A percentile compares a stretch with the other conserved stretches of the same genome.
phyloP scores from a whole-genome alignment of 805 yeast genomes.

The Schwanniomyces pseudopolymorphus region DNA sequence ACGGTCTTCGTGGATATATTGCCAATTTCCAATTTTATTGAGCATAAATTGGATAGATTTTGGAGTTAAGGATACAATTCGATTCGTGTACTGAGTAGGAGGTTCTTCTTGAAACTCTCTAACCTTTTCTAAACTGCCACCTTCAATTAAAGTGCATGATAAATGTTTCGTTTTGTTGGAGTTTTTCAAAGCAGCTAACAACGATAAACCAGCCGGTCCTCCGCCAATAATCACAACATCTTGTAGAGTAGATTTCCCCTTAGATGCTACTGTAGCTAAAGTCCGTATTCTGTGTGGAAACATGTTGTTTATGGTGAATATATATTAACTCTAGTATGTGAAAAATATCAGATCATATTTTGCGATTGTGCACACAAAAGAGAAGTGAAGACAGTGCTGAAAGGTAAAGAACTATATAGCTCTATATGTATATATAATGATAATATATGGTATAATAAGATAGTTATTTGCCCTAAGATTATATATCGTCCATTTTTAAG shows the following conservation, averaged over 20 bases:
- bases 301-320: background rate
- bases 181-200: slow-evolving; percentile 76
- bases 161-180: slow-evolving; percentile 62
- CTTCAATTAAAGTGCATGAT: slow-evolving; percentile 72
- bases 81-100: slow-evolving; percentile 61
- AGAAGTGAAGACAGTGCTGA: background rate
- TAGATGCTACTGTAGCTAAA: slow-evolving; percentile 10
- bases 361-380: background rate
- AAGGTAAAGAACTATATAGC: too few relatives aligned
- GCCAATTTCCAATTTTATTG: slow-evolving; percentile 71
- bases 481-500: too few relatives aligned
- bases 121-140: slow-evolving; percentile 55
- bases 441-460: too few relatives aligned
- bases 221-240: slow-evolving; percentile 93
- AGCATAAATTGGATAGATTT: slow-evolving; percentile 65
- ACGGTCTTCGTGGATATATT: slow-evolving; percentile 64
- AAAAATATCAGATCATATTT: background rate
- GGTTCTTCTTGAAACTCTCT: slow-evolving; percentile 45
- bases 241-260: slow-evolving; percentile 13
- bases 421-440: too few relatives aligned
- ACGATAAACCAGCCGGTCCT: slow-evolving; percentile 93
- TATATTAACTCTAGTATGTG: background rate
- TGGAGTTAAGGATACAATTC: slow-evolving; percentile 87
- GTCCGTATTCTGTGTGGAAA: slow-evolving; percentile 1
- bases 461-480: too few relatives aligned